Conservation (phyloP, 441 rosid genomes). For the Bruguiera hainesii region DNA sequence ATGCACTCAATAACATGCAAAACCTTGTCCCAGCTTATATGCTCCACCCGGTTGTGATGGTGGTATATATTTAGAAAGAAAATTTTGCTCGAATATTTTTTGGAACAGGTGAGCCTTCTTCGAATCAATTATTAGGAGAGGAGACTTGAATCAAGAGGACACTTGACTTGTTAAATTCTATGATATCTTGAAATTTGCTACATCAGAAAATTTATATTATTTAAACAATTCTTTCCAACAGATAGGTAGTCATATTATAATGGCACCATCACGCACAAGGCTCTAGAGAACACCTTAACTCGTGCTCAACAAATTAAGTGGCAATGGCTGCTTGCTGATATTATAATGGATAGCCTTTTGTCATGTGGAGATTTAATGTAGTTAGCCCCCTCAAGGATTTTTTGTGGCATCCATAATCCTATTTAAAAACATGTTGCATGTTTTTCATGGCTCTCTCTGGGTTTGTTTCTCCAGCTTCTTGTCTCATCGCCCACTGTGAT, state of each 20-base stretch:
- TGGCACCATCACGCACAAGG: too few relatives aligned
- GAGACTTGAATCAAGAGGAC: not conserved
- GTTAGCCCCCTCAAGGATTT: not conserved
- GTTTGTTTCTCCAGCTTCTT: conserved; percentile 58
- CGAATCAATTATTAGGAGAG: not conserved
- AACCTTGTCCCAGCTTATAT: not conserved
- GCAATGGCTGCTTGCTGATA: too few relatives aligned
- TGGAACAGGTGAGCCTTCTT: too few relatives aligned
- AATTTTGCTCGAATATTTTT: not conserved
- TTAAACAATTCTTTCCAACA: too few relatives aligned
- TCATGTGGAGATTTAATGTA: conserved; percentile 1
- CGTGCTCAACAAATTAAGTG: too few relatives aligned
- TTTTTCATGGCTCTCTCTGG: conserved; percentile 14
- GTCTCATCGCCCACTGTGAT: conserved; percentile 61
- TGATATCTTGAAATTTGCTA: not conserved
- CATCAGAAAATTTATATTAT: too few relatives aligned
- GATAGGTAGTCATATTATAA: too few relatives aligned
- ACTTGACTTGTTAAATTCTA: not conserved
- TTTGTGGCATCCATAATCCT: not conserved
- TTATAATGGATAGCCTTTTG: not conserved
- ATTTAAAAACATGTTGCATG: not conserved
- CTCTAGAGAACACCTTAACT: too few relatives aligned
- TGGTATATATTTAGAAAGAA: not conserved
- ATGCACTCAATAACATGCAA: conserved; percentile 3
- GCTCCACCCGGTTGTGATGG: not conserved